Evolutionary conservation across 2,329 filamentous ascomycete genomes (phyloP), one percentile per base, ranked within the genome.

Genomic region (Chrysoporthe austroafricana): DNA sequence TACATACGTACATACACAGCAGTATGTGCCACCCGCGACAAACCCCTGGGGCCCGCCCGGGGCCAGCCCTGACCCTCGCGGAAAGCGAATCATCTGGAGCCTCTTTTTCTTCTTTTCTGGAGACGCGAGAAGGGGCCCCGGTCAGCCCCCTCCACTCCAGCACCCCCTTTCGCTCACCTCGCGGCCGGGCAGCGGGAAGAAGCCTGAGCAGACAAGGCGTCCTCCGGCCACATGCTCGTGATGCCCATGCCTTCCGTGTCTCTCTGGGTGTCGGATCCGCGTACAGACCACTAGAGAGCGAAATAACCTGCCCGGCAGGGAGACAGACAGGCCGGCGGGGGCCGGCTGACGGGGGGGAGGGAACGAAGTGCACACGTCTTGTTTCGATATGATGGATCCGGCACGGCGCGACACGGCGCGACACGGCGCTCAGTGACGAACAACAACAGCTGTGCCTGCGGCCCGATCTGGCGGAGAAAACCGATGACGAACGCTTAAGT

Each of bases 71-170:
- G 13, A 8, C 2, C 56, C 50, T 66, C 63, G 67, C 63, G 63
- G 60, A 64, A 69, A 66, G 60, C 67, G 60, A 63, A 66, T 66
- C 67, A 63, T 61, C 60, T 69, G 63, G 46, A 66, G 60, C 54
- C 67, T 58, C 59, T 48, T 50, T 13, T 54, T 34, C 26, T 54
- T 32, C 50, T 32, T 32, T 13, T 54, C 21, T 32, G 50, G 50
- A 66, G 60, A 43, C 66, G 62, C 42, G 14, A 16, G 57, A 26
- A 32, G n/a, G 8, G 26, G 44, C 34, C 59, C 63, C 64, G 14
- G 54, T 39, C 66, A 43, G 32, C 32, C 39, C 21, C 42, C 46
- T 18, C 64, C 64, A 66, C 26, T 26, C 26, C 26, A 26, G 26
- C 67, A 69, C 67, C 57, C 67, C 67, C 57, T 59, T 68, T 59